A percentile compares a stretch with the other conserved stretches of the same genome.
Evolutionary conservation across 1,284 basidiomycete species (phyloP).

Genomic region (Apiotrichum sp.): DNA sequence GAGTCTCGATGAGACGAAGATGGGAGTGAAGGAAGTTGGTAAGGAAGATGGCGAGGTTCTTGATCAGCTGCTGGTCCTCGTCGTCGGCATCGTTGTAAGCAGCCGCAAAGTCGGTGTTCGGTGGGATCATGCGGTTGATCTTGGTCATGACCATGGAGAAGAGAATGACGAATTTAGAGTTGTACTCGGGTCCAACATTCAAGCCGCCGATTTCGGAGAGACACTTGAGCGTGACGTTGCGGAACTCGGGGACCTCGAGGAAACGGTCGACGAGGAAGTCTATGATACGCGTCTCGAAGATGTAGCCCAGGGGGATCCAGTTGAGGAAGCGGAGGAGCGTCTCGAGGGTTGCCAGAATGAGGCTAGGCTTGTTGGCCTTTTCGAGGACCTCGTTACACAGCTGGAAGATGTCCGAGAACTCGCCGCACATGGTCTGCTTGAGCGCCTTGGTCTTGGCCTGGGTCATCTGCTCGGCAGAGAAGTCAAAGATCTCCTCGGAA

Average conservation of each 20-base stretch:
- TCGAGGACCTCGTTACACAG: conserved; percentile 93
- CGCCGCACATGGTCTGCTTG: conserved; percentile 96
- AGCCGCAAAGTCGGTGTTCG: conserved; percentile 70
- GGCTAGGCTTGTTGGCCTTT: conserved; percentile 92
- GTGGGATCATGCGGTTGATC: conserved; percentile 95
- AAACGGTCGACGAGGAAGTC: conserved; percentile 94
- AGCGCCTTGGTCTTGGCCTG: conserved; percentile 95
- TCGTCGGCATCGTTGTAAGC: conserved; percentile 89
- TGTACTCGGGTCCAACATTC: conserved; percentile 96
- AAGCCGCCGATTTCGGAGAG: conserved; percentile 94
- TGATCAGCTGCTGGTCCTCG: conserved; percentile 91
- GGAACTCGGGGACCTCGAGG: conserved; percentile 93
- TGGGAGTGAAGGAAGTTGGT: conserved; percentile 92
- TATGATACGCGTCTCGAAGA: conserved; percentile 97
- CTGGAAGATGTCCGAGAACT: conserved; percentile 94
- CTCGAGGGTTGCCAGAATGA: conserved; percentile 94
- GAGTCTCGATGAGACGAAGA: conserved; percentile 85
- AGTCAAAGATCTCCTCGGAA: conserved; percentile 99
- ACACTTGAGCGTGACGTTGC: conserved; percentile 96
- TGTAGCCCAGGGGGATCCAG: conserved; percentile 99
- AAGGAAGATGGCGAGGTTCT: conserved; percentile 94
- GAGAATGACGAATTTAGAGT: conserved; percentile 93
- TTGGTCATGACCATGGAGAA: conserved; percentile 99
- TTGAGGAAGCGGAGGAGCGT: conserved; percentile 94
- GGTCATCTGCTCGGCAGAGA: conserved; percentile 97